Percentiles rank a stretch among this genome's conserved stretches.
These are phyloP conservation scores for Didymella segeticola DNA, from an alignment of 2,329 filamentous ascomycete species.

Conservation along the genomic window DNA sequence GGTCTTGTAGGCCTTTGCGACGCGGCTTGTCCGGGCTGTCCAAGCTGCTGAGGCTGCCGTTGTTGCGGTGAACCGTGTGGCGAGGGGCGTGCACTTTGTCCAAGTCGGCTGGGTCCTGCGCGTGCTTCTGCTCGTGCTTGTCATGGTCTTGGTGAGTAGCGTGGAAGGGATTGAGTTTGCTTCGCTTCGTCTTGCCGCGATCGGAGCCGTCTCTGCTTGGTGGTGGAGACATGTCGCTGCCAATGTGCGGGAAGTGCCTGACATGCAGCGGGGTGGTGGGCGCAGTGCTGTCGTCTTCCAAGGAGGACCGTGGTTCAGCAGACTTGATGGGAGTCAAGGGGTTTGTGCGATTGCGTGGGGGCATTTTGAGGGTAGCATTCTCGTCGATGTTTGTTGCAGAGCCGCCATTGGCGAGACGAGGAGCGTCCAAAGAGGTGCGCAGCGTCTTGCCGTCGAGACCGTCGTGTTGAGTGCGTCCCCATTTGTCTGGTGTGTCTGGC, in stretches of 20 bases:
- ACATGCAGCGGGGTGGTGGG: slow-evolving; percentile 47
- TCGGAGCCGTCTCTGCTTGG: slow-evolving; percentile 41
- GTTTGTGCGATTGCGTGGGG: slow-evolving; percentile 26
- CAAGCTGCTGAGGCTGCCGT: slow-evolving; percentile 48
- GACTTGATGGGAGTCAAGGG: slow-evolving; percentile 28
- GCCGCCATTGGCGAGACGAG: slow-evolving; percentile 29
- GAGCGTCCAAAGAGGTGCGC: slow-evolving; percentile 37
- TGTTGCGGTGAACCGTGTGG: slow-evolving; percentile 44
- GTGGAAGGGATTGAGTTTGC: slow-evolving; percentile 52
- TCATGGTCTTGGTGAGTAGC: slow-evolving; percentile 45
- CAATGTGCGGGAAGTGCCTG: slow-evolving; percentile 42
- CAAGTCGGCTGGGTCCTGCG: slow-evolving; percentile 25
- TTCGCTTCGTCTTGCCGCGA: slow-evolving; percentile 45
- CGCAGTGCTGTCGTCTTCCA: slow-evolving; percentile 49
- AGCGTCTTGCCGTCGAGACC: slow-evolving; percentile 19
- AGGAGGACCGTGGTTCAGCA: slow-evolving; percentile 47
- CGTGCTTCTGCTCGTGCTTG: slow-evolving; percentile 24
- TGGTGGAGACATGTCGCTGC: slow-evolving; percentile 47
- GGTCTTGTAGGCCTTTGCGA: slow-evolving; percentile 49
- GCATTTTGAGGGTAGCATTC: slow-evolving; percentile 29
- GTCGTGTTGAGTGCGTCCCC: slow-evolving; percentile 40
- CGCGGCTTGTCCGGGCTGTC: slow-evolving; percentile 36
- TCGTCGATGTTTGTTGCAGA: slow-evolving; percentile 25
- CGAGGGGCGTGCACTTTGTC: slow-evolving; percentile 38
- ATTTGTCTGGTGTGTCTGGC: slow-evolving; percentile 52